Conservation (phyloP, 805 yeast genomes). For the Wickerhamiella australiensis region DNA sequence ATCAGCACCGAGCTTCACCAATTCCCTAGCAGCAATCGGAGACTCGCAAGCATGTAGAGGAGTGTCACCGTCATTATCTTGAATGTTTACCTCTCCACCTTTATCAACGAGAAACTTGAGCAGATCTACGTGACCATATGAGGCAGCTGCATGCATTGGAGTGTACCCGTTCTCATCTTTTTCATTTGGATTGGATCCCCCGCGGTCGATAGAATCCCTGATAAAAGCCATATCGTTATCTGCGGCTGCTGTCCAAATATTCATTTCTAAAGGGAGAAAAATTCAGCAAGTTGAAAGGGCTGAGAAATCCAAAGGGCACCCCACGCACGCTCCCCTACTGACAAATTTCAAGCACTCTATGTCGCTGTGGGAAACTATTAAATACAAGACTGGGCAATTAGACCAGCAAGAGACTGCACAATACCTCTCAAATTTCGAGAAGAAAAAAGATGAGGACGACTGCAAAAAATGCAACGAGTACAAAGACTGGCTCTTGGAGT, state of each 20-base stretch:
- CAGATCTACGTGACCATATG: conserved; percentile 71
- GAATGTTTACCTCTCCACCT: conserved; percentile 73
- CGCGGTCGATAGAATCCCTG: conserved; percentile 39
- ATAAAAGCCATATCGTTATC: conserved; percentile 61
- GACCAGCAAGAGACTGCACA: conserved; percentile 2
- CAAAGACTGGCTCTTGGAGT: conserved; percentile 62
- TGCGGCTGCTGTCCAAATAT: conserved; percentile 92
- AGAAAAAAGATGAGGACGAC: conserved; percentile 45
- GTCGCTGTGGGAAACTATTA: conserved; percentile 12
- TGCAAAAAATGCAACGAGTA: conserved; percentile 63
- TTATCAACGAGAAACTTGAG: conserved; percentile 41
- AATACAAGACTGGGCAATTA: conserved; percentile 18
- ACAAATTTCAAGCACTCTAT: not conserved
- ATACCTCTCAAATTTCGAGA: conserved; percentile 34
- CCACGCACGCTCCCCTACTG: not conserved
- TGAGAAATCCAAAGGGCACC: not conserved
- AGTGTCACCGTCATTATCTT: conserved; percentile 85
- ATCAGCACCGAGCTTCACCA: conserved; percentile 64
- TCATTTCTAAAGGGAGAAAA: conserved; percentile 24
- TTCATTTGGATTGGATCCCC: conserved; percentile 49
- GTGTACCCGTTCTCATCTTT: conserved; percentile 92
- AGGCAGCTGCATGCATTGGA: conserved; percentile 94
- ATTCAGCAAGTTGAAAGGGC: no score
- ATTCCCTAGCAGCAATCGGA: conserved; percentile 44
- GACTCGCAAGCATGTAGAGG: conserved; percentile 88